Base-by-base conservation (phyloP, 768 basidiomycete genomes). In the Cubamyces sp. region DNA sequence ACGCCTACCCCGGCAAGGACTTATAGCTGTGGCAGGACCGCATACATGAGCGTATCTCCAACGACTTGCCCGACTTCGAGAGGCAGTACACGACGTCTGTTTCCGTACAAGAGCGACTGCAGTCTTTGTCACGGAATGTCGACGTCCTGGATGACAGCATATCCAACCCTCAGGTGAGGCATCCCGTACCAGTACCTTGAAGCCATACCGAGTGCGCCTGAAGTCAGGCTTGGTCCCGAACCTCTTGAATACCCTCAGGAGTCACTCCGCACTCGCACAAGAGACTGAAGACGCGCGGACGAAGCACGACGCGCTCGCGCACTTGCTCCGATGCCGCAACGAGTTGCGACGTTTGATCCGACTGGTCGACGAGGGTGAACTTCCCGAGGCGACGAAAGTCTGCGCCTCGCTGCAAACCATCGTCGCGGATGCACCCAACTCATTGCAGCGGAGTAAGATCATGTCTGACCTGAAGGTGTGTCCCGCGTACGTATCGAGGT, bases 1-100 rank as follows among this genome's bases (percentile, higher is more conserved):
- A 18, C 43, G 30, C 25, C 53, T 25, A 43, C 25, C n/a, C 12
- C 51, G 9, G 58, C 65, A 30, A 23, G 67, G 59, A 19, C 30
- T 50, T 12, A 49, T 15, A 18, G 0, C 40, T 0, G n/a, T 62
- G 46, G 25, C 74, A 94, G 86, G 76, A 79, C 68, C 82, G 79
- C 68, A 86, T 96, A 66, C 86, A 89, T 66, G 86, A 89, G 66
- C 84, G 90, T 50, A 87, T 94, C 65, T 81, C 87, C 60, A 74
- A 77, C 16, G 82, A 92, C 73, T 75, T 85, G 16, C 82, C 85
- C 14, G 73, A 78, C 23, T 92, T 94, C 61, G 82, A 88, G 53
- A 74, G 77, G 40, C 90, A 94, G 67, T 68, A 88, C 30, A 74
- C 80, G 47, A 81, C 85, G 15, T 83, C 92, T 18, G 81, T 78